These are phyloP conservation scores for Podospora didyma DNA, from an alignment of 495 filamentous ascomycete genomes.

Conservation along the genomic window DNA sequence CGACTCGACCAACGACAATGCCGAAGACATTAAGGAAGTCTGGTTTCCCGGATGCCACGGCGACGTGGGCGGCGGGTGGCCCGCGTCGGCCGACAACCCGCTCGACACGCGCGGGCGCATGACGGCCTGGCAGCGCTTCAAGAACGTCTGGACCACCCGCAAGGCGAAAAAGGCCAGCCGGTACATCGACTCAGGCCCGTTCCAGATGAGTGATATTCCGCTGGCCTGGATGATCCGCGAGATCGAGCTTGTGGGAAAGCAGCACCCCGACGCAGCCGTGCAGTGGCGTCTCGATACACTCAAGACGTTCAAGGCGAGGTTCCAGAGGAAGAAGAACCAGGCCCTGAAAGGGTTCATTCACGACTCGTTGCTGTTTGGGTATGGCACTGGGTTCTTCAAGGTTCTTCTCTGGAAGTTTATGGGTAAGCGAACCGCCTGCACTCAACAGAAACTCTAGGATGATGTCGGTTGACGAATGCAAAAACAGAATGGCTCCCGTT, in stretches of 20 bases:
- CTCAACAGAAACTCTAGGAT: no score
- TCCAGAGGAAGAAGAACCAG: slow-evolving; percentile 6
- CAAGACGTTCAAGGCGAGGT: slow-evolving; percentile 6
- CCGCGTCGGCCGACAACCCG: background rate
- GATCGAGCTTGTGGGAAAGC: slow-evolving; percentile 9
- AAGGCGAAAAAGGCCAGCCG: slow-evolving; percentile 4
- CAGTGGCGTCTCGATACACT: slow-evolving; percentile 5
- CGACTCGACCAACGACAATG: background rate
- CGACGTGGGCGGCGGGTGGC: slow-evolving; percentile 14
- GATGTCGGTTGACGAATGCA: background rate
- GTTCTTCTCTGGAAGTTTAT: slow-evolving; percentile 13
- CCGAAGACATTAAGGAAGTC: slow-evolving; percentile 14
- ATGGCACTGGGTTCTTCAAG: slow-evolving; percentile 7
- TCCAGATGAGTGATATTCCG: slow-evolving; percentile 17
- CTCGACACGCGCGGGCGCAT: slow-evolving; percentile 1
- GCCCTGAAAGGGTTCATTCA: slow-evolving; percentile 4
- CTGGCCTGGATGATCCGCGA: slow-evolving; percentile 16
- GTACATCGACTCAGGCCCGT: slow-evolving; percentile 5
- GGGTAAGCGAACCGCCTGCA: background rate
- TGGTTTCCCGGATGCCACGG: slow-evolving; percentile 16
- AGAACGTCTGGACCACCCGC: slow-evolving; percentile 5
- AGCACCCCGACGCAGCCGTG: slow-evolving; percentile 4
- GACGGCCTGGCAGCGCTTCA: slow-evolving; percentile 6
- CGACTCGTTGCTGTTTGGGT: slow-evolving; percentile 9
- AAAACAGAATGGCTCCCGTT: slow-evolving; percentile 10